Base-by-base conservation (phyloP, 2,329 filamentous ascomycete genomes). In the Trichoderma breve region DNA sequence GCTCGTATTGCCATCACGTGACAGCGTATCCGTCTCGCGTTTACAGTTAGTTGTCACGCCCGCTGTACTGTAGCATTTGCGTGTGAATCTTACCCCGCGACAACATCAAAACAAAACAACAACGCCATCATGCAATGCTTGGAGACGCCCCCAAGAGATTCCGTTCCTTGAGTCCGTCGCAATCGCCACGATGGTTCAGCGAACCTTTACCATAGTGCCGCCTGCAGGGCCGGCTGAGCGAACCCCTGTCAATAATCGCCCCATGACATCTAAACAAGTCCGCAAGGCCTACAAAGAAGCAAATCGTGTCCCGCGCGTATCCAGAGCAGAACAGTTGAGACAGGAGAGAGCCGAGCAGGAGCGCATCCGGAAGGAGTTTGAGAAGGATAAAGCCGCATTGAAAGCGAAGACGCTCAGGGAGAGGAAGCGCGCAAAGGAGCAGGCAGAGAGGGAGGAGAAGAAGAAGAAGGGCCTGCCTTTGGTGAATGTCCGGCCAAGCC, bases 361-460 rank as follows among this genome's bases (percentile, higher is more conserved):
- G 71, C 82, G 85, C n/a, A 87, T 88, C 43, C 80, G 84, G 5
- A 84, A 84, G 76, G 86, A 86, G 76, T 82, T 85, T 28, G 86
- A 86, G 75, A 85, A 83, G 77, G 86, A 85, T 75, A 84, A 82
- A 74, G 81, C 83, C 1, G 81, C 84, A 21, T 81, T 82, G 3
- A 85, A 85, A 72, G 88, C 88, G 2, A 83, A 82, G 68, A 77
- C 82, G 9, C 83, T 83, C 2, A 80, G 88, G 28, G 88, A 90
- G 51, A 87, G 84, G 79, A 89, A 88, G 78, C 86, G 84, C 72
- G 86, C 84, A 18, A 89, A 86, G 76, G 87, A 88, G 63, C 78
- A 82, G 30, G 83, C 82, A 8, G 84, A 86, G 72, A 81, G 80
- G 58, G 84, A 86, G n/a, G 84, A 82, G 66, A 87, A 84, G 79